Evolutionary conservation across 2,329 filamentous ascomycete genomes (phyloP).

Genomic region (Colletotrichum paranaense): DNA sequence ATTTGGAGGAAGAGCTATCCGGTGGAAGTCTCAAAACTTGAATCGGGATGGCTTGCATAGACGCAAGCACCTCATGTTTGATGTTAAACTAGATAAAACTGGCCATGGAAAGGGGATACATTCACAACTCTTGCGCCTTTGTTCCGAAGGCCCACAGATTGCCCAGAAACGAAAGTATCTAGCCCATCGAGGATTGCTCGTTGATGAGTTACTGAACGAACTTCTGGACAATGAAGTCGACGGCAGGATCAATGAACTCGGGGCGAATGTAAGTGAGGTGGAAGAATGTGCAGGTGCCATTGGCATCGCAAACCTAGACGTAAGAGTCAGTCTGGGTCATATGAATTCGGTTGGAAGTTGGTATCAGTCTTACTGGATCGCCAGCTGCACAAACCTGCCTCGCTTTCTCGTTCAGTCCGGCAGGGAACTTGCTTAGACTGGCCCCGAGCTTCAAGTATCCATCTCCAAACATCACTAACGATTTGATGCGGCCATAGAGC

Average conservation of each 20-base stretch:
- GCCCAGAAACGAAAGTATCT: not conserved
- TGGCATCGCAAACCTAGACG: not conserved
- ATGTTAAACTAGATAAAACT: no score
- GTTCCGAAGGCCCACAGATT: not conserved
- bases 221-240: not conserved
- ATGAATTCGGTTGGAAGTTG: not conserved
- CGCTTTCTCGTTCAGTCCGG: not conserved
- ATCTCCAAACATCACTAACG: not conserved
- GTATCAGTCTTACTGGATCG: not conserved
- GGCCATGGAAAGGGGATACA: not conserved
- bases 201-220: not conserved
- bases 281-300: not conserved
- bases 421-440: not conserved
- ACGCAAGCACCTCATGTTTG: no score
- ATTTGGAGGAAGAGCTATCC: no score
- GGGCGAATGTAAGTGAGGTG: not conserved
- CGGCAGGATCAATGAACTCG: not conserved
- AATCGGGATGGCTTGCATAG: no score
- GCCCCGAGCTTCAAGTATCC: not conserved
- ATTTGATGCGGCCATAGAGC: not conserved
- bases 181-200: not conserved
- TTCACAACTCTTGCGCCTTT: not conserved
- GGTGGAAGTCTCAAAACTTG: no score
- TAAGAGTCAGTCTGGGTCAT: not conserved
- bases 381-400: not conserved